A percentile compares a stretch with the other conserved stretches of the same genome.
Evolutionary conservation across 805 yeast genomes (phyloP).

Genomic region (Kodamaea restingae): DNA sequence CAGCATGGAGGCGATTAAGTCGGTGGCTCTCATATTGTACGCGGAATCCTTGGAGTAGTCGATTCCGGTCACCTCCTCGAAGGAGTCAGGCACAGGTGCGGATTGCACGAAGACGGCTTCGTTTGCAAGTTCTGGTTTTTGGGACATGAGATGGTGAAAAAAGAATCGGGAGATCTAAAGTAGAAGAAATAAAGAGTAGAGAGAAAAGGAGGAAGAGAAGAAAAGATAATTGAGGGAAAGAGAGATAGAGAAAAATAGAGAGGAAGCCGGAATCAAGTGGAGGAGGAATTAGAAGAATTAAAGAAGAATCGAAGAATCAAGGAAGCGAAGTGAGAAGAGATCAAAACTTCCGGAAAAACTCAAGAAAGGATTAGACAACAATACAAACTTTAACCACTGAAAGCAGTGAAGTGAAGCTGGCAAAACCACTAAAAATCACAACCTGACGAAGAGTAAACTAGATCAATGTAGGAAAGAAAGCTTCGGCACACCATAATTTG

Average conservation of each 20-base stretch:
- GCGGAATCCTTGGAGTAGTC: constrained; percentile 82
- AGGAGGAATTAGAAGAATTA: neutral
- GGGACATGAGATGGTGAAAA: no score
- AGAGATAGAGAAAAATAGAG: neutral
- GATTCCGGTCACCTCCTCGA: constrained; percentile 77
- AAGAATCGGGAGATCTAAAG: neutral
- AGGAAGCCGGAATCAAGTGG: neutral
- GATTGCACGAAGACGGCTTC: constrained; percentile 91
- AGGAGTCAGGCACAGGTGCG: constrained; percentile 77
- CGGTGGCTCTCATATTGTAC: constrained; percentile 72
- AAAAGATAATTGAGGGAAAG: neutral
- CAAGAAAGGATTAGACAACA: neutral
- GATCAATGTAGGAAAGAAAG: no score
- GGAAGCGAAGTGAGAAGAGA: neutral
- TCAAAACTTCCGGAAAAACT: no score
- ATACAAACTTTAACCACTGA: no score
- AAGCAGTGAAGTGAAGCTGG: no score
- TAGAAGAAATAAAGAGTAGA: neutral
- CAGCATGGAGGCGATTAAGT: constrained; percentile 76
- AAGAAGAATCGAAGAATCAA: neutral
- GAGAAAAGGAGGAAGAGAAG: neutral
- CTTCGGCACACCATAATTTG: no score
- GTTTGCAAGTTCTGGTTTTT: constrained; percentile 66
- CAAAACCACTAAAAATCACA: no score
- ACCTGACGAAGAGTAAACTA: neutral